These are phyloP conservation scores for Cyberlindnera maritima DNA, from an alignment of 805 yeast genomes.

Conservation along the genomic window DNA sequence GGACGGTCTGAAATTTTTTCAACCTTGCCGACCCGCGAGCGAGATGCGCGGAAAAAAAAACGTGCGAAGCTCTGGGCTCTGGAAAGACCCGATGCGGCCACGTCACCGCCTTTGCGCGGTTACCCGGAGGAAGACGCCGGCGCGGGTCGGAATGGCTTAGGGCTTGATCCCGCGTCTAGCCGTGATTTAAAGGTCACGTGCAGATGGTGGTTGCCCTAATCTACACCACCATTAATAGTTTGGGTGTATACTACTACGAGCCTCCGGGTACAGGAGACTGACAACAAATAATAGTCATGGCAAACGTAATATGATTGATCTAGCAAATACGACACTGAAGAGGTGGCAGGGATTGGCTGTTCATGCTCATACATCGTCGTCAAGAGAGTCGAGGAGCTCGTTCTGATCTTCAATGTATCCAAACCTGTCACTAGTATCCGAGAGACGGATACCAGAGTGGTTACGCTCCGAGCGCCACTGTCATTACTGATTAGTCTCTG, in stretches of 20 bases:
- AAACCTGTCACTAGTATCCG: constrained; percentile 30
- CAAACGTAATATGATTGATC: too few relatives aligned
- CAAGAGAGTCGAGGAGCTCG: constrained; percentile 38
- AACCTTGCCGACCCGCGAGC: constrained; percentile 3
- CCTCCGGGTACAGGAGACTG: too few relatives aligned
- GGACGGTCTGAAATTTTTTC: constrained; percentile 13
- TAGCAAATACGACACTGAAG: too few relatives aligned
- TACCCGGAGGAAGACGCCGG: too few relatives aligned
- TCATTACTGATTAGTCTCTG: constrained; percentile 2
- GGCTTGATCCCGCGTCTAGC: background rate
- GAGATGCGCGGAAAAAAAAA: background rate
- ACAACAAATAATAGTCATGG: too few relatives aligned
- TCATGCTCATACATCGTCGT: constrained; percentile 24
- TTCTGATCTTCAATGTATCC: constrained; percentile 40
- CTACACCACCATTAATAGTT: too few relatives aligned
- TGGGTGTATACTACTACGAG: too few relatives aligned
- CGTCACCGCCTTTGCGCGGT: background rate
- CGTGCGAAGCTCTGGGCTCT: too few relatives aligned
- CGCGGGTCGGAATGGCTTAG: background rate
- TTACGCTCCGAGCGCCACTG: constrained; percentile 17
- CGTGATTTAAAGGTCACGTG: too few relatives aligned
- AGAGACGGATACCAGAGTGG: constrained; percentile 17
- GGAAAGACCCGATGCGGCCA: background rate
- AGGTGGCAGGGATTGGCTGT: too few relatives aligned
- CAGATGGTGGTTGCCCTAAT: background rate